Conservation (phyloP, 371 early-diverging fungal genomes). For the Circinella minor region DNA sequence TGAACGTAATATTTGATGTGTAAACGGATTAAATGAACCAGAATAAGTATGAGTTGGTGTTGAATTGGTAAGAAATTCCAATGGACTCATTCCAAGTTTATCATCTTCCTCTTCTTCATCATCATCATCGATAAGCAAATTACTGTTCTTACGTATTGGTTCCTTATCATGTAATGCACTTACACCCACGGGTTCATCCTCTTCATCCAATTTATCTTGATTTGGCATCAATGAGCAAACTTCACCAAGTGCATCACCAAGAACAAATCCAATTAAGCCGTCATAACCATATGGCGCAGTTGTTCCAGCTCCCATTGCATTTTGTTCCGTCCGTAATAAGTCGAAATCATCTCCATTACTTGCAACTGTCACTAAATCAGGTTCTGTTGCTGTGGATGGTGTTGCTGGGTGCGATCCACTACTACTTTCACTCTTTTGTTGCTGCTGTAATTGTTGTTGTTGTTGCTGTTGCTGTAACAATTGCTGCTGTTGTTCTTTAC, state of each 20-base stretch:
- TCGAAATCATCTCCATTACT: constrained; percentile 10
- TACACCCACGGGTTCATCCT: constrained; percentile 47
- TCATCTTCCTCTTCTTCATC: constrained; percentile 17
- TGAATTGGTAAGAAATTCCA: constrained; percentile 42
- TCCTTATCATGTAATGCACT: constrained; percentile 29
- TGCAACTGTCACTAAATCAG: not conserved
- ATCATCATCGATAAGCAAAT: not conserved
- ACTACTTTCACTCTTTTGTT: constrained; percentile 31
- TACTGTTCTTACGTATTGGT: not conserved
- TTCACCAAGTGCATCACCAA: constrained; percentile 43
- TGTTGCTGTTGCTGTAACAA: not conserved
- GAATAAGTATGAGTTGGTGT: constrained; percentile 40
- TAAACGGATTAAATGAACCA: constrained; percentile 50
- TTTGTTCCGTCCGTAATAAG: not conserved
- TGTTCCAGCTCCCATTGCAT: too few relatives aligned
- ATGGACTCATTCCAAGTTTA: constrained; percentile 23
- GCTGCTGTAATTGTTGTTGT: not conserved
- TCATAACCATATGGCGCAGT: constrained; percentile 17
- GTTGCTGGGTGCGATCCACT: constrained; percentile 24
- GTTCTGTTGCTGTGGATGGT: constrained; percentile 14
- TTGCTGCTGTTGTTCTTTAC: constrained; percentile 25
- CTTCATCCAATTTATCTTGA: constrained; percentile 17
- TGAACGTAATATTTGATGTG: constrained; percentile 41
- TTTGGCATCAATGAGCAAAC: constrained; percentile 19
- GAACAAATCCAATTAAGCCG: constrained; percentile 40